Conservation (phyloP, 2,329 filamentous ascomycete species). For the Diplodia mutila region DNA sequence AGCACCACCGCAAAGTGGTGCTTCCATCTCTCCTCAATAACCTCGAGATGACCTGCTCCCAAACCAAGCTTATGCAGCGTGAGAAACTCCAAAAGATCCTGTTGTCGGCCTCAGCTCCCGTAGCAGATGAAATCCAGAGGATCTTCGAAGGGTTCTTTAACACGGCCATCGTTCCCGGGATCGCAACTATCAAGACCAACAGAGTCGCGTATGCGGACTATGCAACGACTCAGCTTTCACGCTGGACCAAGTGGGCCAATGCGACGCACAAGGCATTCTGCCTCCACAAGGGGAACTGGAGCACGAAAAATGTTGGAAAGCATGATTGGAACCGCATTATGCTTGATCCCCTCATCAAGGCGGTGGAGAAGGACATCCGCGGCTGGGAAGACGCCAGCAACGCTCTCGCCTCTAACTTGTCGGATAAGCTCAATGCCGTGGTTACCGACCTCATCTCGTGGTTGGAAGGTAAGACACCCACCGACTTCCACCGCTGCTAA, state of each 20-base stretch:
- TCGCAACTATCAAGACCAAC: not conserved
- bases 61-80: conserved; percentile 28
- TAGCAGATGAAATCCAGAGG: not conserved
- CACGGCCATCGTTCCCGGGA: not conserved
- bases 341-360: not conserved
- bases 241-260: not conserved
- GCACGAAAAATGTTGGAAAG: not conserved
- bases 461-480: not conserved
- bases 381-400: not conserved
- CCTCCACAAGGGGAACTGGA: not conserved
- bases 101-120: no score
- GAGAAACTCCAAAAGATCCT: conserved; percentile 27
- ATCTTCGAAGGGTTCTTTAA: not conserved
- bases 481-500: not conserved
- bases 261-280: conserved; percentile 15
- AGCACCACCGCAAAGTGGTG: conserved; percentile 26
- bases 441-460: not conserved
- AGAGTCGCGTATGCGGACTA: not conserved
- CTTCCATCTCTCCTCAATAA: conserved; percentile 29
- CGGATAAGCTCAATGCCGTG: not conserved
- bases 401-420: not conserved
- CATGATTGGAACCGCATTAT: not conserved
- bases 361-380: not conserved
- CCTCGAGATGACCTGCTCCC: conserved; percentile 32
- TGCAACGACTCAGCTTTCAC: not conserved